These are phyloP conservation scores for Capronia americana DNA, from an alignment of 2,329 filamentous ascomycete genomes.

Conservation along the genomic window DNA sequence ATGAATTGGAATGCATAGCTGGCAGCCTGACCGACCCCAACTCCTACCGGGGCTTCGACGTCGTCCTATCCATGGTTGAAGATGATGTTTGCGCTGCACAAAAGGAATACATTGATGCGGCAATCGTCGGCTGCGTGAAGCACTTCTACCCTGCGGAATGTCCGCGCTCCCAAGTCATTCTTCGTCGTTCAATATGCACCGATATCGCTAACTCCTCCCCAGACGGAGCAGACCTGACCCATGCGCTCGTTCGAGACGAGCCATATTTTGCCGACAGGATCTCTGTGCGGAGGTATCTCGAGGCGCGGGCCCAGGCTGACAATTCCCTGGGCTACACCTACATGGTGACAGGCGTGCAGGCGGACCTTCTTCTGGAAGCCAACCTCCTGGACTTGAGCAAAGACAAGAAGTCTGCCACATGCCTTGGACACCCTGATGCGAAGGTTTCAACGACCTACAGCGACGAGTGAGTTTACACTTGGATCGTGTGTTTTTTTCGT, in stretches of 20 bases:
- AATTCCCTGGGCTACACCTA: conserved; percentile 18
- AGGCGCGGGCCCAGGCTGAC: conserved; percentile 3
- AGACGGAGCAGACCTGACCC: conserved; percentile 17
- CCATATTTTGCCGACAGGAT: conserved; percentile 14
- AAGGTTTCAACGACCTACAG: conserved; percentile 9
- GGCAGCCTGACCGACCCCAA: conserved; percentile 8
- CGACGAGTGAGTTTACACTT: conserved; percentile 15
- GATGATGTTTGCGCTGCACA: conserved; percentile 11
- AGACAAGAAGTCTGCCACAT: conserved; percentile 7
- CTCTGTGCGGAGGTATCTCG: conserved; percentile 11
- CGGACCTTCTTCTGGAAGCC: conserved; percentile 2
- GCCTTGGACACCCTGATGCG: conserved; percentile 14
- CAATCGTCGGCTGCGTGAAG: conserved; percentile 19
- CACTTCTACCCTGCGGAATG: conserved; percentile 20
- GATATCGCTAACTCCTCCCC: conserved; percentile 1
- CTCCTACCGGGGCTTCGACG: conserved; percentile 19
- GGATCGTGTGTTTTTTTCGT: not conserved
- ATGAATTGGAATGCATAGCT: not conserved
- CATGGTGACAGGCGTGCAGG: conserved; percentile 8
- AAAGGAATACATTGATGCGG: conserved; percentile 13
- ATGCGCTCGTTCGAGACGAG: conserved; percentile 12
- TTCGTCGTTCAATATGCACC: not conserved
- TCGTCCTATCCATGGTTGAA: conserved; percentile 14
- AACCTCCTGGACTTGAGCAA: conserved; percentile 14
- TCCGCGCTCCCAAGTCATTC: not conserved